phyloP scores from a whole-genome alignment of 371 early-diverging fungal species.

The Nosema muscidifuracis region DNA sequence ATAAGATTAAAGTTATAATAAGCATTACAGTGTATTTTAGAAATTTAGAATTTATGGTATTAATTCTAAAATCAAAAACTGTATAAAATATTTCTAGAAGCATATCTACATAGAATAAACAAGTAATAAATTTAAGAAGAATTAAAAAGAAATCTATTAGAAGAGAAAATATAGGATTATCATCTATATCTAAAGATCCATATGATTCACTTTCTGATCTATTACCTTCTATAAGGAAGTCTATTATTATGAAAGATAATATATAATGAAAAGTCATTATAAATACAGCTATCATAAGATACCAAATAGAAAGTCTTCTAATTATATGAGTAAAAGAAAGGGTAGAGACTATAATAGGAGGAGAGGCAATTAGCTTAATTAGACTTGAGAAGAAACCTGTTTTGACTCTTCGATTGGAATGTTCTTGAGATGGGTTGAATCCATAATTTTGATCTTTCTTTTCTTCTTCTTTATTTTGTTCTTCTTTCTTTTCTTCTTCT shows the following conservation, averaged over 20 bases:
- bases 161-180: background rate
- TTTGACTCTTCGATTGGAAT: background rate
- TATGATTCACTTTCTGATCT: background rate
- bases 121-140: slow-evolving; percentile 7
- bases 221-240: background rate
- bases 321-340: slow-evolving; percentile 6
- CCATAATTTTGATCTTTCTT: background rate
- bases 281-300: background rate
- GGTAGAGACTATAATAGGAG: slow-evolving; percentile 6
- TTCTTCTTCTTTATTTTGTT: background rate
- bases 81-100: background rate
- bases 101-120: slow-evolving; percentile 10
- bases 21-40: background rate
- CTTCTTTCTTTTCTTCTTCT: background rate
- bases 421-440: background rate
- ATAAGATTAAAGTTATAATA: background rate
- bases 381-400: background rate
- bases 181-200: background rate
- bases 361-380: background rate
- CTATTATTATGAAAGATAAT: background rate
- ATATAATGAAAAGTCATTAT: background rate
- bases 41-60: background rate
- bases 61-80: background rate
- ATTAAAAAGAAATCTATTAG: background rate
- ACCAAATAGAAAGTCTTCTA: background rate